Evolutionary conservation across 371 early-diverging fungal species (phyloP).

Genomic region (Phascolomyces articulosus): DNA sequence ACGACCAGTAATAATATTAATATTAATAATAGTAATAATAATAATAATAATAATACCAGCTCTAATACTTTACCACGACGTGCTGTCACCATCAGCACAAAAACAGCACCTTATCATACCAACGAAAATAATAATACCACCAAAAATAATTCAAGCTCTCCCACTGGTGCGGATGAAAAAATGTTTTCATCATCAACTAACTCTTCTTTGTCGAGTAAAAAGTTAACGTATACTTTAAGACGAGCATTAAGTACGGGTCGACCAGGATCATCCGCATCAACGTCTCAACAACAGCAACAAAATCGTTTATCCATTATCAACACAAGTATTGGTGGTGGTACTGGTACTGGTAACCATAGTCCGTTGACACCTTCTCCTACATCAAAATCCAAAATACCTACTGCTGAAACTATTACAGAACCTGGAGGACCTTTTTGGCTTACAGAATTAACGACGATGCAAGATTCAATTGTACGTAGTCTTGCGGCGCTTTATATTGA

Average conservation of each 20-base stretch:
- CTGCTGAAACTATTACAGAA: neutral
- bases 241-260: slow-evolving; percentile 12
- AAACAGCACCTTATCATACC: neutral
- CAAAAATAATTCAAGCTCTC: neutral
- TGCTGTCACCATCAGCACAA: neutral
- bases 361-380: too few species aligned
- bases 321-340: neutral
- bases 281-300: slow-evolving; percentile 1
- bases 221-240: neutral
- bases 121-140: neutral
- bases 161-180: neutral
- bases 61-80: slow-evolving; percentile 9
- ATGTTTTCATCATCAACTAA: neutral
- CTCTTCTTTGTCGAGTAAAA: neutral
- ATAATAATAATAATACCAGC: neutral
- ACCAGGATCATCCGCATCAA: too few species aligned
- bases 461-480: slow-evolving; percentile 76
- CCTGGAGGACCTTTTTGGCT: slow-evolving; percentile 40
- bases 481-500: slow-evolving; percentile 72
- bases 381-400: too few species aligned
- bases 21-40: too few species aligned
- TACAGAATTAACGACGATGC: slow-evolving; percentile 73
- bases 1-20: too few species aligned
- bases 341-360: neutral
- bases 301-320: neutral